Percentiles rank a stretch among this genome's conserved stretches.
Evolutionary conservation across 768 basidiomycete genomes (phyloP).

Genomic region (Suillus lakei): DNA sequence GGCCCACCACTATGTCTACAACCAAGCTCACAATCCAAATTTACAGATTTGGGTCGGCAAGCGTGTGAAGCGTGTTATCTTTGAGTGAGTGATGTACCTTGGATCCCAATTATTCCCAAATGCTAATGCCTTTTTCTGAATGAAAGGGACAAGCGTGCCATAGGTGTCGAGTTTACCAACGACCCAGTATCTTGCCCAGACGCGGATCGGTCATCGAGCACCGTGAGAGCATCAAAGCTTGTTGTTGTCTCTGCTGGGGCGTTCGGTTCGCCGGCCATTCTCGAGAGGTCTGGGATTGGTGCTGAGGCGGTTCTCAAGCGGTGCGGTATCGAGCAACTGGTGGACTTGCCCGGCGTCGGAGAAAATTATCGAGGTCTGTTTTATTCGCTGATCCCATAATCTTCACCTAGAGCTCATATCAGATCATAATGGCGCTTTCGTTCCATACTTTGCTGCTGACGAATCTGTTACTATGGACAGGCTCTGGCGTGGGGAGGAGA

Average conservation of each 20-base stretch:
- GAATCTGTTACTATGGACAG: constrained; percentile 52
- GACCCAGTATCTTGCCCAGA: constrained; percentile 31
- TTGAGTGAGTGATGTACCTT: constrained; percentile 35
- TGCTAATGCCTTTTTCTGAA: not conserved
- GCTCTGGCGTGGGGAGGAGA: constrained; percentile 44
- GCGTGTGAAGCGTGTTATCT: constrained; percentile 38
- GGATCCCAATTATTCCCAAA: not conserved
- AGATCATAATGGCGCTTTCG: constrained; percentile 37
- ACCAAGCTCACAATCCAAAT: constrained; percentile 33
- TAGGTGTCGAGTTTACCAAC: constrained; percentile 41
- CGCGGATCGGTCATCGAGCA: constrained; percentile 6
- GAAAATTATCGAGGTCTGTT: constrained; percentile 43
- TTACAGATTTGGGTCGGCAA: constrained; percentile 36
- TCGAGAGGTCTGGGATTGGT: constrained; percentile 58
- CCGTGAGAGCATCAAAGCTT: constrained; percentile 36
- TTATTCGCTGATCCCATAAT: not conserved
- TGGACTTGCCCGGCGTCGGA: constrained; percentile 48
- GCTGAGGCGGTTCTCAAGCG: constrained; percentile 30
- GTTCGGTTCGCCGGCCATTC: constrained; percentile 51
- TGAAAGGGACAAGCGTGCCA: constrained; percentile 37
- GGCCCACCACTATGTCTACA: constrained; percentile 44
- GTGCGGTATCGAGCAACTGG: constrained; percentile 31
- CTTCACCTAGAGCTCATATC: not conserved
- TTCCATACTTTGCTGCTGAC: constrained; percentile 43
- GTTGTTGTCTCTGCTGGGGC: constrained; percentile 46